A percentile compares a stretch with the other conserved stretches of the same genome.
phyloP scores from a whole-genome alignment of 1,284 basidiomycete genomes.

The Uromyces viciae-fabae region DNA sequence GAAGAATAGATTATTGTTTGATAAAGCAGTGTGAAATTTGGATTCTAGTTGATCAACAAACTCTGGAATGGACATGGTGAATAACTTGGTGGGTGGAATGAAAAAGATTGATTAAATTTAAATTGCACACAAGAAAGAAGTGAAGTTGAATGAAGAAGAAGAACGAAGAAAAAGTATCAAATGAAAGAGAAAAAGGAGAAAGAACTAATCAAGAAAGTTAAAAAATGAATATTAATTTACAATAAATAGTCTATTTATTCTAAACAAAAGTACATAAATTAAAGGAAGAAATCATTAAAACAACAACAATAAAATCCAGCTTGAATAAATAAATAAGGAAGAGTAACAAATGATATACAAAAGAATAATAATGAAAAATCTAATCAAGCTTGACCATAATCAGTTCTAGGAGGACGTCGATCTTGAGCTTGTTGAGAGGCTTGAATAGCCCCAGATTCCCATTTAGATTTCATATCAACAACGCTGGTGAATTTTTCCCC shows the following conservation, averaged over 20 bases:
- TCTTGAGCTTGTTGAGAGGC: not conserved
- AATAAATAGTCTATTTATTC: not conserved
- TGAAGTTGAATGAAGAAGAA: no score
- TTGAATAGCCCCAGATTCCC: slow-evolving; percentile 27
- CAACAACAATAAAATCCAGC: not conserved
- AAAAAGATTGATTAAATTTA: not conserved
- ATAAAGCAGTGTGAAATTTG: not conserved
- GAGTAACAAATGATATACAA: slow-evolving; percentile 8
- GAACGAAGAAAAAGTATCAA: not conserved
- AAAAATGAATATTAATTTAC: not conserved
- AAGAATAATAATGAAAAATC: not conserved
- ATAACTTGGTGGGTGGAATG: not conserved
- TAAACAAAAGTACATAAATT: not conserved
- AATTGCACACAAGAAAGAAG: not conserved
- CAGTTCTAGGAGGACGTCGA: slow-evolving; percentile 18
- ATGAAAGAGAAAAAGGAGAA: not conserved
- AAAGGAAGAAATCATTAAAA: not conserved
- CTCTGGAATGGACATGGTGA: not conserved
- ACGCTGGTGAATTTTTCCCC: slow-evolving; percentile 5
- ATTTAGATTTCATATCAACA: slow-evolving; percentile 25
- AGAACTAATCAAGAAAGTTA: not conserved
- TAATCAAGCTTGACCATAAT: slow-evolving; percentile 35
- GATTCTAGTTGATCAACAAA: not conserved
- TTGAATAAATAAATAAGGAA: not conserved
- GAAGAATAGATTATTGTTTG: not conserved